A percentile compares a stretch with the other conserved stretches of the same genome.
Evolutionary conservation across 1,139 yeast species (phyloP).

Genomic region (Arxiozyma bovina): DNA sequence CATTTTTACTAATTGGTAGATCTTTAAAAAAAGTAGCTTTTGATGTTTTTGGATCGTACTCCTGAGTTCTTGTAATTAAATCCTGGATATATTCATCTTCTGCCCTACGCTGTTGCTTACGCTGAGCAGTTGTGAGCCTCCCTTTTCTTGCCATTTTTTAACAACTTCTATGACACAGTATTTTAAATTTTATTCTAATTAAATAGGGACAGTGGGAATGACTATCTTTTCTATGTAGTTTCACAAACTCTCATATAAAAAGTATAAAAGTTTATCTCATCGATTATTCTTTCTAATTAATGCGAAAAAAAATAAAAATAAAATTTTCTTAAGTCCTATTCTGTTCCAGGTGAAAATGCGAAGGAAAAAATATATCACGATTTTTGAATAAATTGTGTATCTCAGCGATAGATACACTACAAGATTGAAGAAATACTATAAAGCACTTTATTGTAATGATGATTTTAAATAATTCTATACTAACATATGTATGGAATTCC

Average conservation of each 20-base stretch:
- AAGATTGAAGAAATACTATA: not conserved
- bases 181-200: not conserved
- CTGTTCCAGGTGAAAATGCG: not conserved
- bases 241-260: no score
- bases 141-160: constrained; percentile 36
- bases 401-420: not conserved
- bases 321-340: not conserved
- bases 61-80: constrained; percentile 42
- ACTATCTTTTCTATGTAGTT: not conserved
- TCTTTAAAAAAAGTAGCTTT: constrained; percentile 46
- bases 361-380: not conserved
- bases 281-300: not conserved
- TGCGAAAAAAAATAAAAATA: not conserved
- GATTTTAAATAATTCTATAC: not conserved
- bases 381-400: not conserved
- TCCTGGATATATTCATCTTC: constrained; percentile 41
- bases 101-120: constrained; percentile 34
- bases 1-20: constrained; percentile 61
- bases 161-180: not conserved
- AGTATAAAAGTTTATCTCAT: not conserved
- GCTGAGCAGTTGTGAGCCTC: constrained; percentile 35
- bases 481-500: not conserved
- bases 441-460: not conserved
- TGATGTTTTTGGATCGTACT: constrained; percentile 38
- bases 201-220: no score